These are phyloP conservation scores for Gymnopilus dilepis DNA, from an alignment of 768 basidiomycete genomes.

Conservation along the genomic window DNA sequence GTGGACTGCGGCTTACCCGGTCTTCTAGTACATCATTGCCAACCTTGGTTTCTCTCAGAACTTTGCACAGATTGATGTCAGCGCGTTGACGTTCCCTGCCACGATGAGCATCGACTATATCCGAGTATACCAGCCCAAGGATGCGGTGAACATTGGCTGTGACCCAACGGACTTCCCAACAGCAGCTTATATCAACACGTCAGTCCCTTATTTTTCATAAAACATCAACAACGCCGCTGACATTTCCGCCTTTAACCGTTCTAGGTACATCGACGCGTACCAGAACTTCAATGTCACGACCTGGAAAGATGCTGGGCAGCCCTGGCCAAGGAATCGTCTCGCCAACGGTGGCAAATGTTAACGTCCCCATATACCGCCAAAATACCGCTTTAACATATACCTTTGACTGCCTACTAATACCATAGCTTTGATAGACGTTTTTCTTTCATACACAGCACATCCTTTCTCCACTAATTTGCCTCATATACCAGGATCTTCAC, in stretches of 20 bases:
- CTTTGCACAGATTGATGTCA: conserved; percentile 68
- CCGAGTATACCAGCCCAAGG: conserved; percentile 80
- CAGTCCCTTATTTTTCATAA: conserved; percentile 6
- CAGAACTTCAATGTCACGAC: conserved; percentile 74
- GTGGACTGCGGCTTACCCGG: neutral
- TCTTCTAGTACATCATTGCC: conserved; percentile 48
- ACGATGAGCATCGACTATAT: conserved; percentile 81
- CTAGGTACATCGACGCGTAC: conserved; percentile 62
- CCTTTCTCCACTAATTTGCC: neutral
- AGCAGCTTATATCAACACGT: conserved; percentile 67
- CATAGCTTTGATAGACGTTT: neutral
- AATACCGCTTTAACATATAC: neutral
- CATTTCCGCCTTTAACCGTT: neutral
- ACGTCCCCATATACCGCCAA: neutral
- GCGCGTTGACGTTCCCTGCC: conserved; percentile 66
- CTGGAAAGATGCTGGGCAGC: conserved; percentile 60
- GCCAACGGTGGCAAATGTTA: conserved; percentile 15
- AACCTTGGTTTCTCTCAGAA: conserved; percentile 82
- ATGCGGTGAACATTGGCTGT: conserved; percentile 75
- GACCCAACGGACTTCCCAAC: conserved; percentile 79
- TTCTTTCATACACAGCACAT: neutral
- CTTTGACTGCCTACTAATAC: neutral
- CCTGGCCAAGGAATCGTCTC: conserved; percentile 61
- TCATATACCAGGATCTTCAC: neutral
- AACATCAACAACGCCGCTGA: too few species aligned